Evolutionary conservation across 179 eudicot genomes (phyloP), one percentile per base, ranked within the genome.

Genomic region (Camellia oleifera): DNA sequence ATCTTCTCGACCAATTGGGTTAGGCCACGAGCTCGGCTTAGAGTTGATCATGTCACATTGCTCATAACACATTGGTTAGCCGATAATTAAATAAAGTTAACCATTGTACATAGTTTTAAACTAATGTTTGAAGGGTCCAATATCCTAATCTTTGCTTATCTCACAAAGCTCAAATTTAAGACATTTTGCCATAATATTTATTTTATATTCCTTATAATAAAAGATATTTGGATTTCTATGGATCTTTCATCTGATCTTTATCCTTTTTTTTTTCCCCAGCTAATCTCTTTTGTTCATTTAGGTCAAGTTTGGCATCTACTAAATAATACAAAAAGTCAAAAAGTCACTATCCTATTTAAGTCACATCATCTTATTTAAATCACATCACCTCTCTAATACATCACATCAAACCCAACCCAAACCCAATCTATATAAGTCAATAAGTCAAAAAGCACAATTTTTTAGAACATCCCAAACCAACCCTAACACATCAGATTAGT

Each of bases 81-180:
- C 58, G 3, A 14, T 69, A 11, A 45, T 13, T 5, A 14, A 6
- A 69, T 45, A 26, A 65, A 48, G 74, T 9, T 46, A 48, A 69
- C 7, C 53, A 23, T n/a, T 15, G n/a, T 7, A 23, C 48, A n/a
- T 6, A n/a, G 3, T 7, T 9, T 48, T 70, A 2, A 46, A 18
- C 58, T 44, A 4, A 8, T 62, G 32, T 14, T 48, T 76, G 1
- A n/a, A 20, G 14, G 79, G 72, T 20, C 72, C 50, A 32, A 32
- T 32, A 32, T 32, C 71, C 48, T 32, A 62, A 62, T 12, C 69
- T 46, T 46, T 75, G 11, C 64, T 63, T 46, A 76, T 76, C 60
- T 62, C 69, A 46, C 2, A 46, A 23, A 50, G 20, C 60, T 5
- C 14, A 15, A 76, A 1, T 14, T 32, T 46, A 45, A 0, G 67